Percentiles rank a stretch among this genome's conserved stretches.
Evolutionary conservation across 306 rosid genomes (phyloP).

Genomic region (Erythrophleum fordii): DNA sequence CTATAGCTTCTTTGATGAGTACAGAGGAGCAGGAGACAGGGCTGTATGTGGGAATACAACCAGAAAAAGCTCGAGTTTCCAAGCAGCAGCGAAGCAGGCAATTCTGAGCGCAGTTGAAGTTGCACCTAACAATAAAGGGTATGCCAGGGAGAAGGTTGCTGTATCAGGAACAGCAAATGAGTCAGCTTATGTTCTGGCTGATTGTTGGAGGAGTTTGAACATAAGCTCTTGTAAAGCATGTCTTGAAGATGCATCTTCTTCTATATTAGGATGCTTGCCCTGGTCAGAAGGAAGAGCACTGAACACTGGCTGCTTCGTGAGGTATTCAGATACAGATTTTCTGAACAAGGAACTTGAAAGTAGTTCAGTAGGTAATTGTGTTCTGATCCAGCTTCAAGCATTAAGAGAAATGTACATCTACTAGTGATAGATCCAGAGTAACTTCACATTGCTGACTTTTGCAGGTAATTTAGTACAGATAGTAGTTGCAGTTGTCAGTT

Average conservation of each 20-base stretch:
- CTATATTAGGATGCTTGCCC: constrained; percentile 76
- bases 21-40: constrained; percentile 56
- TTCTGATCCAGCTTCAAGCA: constrained; percentile 16
- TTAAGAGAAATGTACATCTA: not conserved
- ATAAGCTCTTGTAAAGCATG: constrained; percentile 71
- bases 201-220: constrained; percentile 84
- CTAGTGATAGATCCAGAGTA: constrained; percentile 20
- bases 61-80: constrained; percentile 50
- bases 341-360: constrained; percentile 59
- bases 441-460: constrained; percentile 34
- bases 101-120: constrained; percentile 50
- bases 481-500: constrained; percentile 66
- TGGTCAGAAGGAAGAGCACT: constrained; percentile 79
- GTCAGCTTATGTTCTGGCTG: constrained; percentile 70
- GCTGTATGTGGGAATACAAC: constrained; percentile 68
- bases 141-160: constrained; percentile 50
- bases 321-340: constrained; percentile 79
- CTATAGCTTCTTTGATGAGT: constrained; percentile 73
- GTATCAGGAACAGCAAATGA: constrained; percentile 51
- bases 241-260: constrained; percentile 71
- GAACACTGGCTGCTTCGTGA: constrained; percentile 90
- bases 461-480: constrained; percentile 64
- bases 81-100: constrained; percentile 54
- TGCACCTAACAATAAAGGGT: constrained; percentile 60
- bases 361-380: constrained; percentile 61